Evolutionary conservation across 2,329 filamentous ascomycete genomes (phyloP).

Genomic region (Aspergillus sp.): DNA sequence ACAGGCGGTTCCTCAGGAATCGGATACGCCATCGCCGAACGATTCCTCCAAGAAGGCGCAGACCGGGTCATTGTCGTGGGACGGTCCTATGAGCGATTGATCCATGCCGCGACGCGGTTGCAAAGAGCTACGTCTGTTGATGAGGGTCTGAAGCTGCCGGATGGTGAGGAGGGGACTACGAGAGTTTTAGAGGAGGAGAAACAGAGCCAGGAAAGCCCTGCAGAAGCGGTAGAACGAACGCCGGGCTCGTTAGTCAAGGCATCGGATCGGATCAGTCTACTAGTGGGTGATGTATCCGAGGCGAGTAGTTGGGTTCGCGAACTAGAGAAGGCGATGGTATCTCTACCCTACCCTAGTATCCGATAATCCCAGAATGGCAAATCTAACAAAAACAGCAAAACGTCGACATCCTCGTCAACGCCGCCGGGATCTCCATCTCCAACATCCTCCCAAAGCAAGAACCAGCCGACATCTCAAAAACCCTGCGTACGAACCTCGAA

Average conservation of each 20-base stretch:
- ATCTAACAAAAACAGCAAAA: conserved; percentile 22
- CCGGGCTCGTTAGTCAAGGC: conserved; percentile 12
- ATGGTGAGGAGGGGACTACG: neutral
- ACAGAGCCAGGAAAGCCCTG: neutral
- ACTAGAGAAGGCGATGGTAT: conserved; percentile 41
- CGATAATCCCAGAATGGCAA: no score
- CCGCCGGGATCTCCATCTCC: conserved; percentile 70
- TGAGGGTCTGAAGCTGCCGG: neutral
- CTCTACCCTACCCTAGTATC: neutral
- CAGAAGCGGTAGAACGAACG: neutral
- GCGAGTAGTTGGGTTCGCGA: conserved; percentile 34
- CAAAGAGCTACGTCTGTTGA: conserved; percentile 9
- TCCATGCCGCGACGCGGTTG: conserved; percentile 32
- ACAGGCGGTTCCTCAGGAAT: conserved; percentile 72
- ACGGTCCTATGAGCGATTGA: conserved; percentile 52
- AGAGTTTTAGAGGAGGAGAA: neutral
- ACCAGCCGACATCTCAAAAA: conserved; percentile 51
- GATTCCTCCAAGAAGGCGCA: conserved; percentile 65
- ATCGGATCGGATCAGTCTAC: conserved; percentile 25
- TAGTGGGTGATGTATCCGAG: conserved; percentile 41
- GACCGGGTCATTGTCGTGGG: conserved; percentile 60
- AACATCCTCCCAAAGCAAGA: conserved; percentile 60
- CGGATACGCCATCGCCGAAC: conserved; percentile 64
- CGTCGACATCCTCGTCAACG: conserved; percentile 70
- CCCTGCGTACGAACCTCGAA: conserved; percentile 69